Evolutionary conservation across 805 yeast genomes (phyloP).

Genomic region (Lipomyces spencermartinsiae): DNA sequence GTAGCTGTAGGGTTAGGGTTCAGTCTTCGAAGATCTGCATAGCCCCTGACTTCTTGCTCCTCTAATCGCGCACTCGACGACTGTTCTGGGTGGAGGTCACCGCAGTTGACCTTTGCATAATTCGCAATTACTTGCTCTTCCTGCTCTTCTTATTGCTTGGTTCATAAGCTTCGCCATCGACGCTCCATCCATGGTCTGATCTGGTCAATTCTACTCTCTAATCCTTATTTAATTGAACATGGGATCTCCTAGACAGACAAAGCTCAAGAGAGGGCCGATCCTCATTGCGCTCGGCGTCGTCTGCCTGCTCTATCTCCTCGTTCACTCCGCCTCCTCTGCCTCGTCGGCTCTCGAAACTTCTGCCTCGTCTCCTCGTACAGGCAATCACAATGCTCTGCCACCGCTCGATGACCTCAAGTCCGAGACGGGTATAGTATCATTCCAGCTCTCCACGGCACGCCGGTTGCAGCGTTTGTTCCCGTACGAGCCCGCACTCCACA

Average conservation of each 20-base stretch:
- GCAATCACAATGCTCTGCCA: constrained; percentile 4
- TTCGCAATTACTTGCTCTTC: background rate
- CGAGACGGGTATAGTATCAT: background rate
- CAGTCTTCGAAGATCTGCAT: too few species aligned
- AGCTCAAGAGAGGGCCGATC: constrained; percentile 13
- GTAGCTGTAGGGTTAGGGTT: too few species aligned
- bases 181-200: background rate
- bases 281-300: constrained; percentile 17
- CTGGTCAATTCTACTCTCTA: background rate
- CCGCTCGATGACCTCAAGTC: constrained; percentile 10
- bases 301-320: constrained; percentile 15
- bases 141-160: background rate
- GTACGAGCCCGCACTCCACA: constrained; percentile 61
- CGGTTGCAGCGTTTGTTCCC: constrained; percentile 77
- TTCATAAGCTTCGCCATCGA: background rate
- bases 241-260: constrained; percentile 13
- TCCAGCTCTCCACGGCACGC: constrained; percentile 49
- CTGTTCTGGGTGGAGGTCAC: too few species aligned
- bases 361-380: background rate
- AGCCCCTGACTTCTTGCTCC: too few species aligned
- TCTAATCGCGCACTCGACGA: too few species aligned
- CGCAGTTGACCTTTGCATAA: too few species aligned
- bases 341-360: constrained; percentile 15
- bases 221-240: background rate
- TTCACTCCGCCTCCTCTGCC: constrained; percentile 14